Conservation (phyloP, 75 land plant species). For the Cunninghamia lanceolata region DNA sequence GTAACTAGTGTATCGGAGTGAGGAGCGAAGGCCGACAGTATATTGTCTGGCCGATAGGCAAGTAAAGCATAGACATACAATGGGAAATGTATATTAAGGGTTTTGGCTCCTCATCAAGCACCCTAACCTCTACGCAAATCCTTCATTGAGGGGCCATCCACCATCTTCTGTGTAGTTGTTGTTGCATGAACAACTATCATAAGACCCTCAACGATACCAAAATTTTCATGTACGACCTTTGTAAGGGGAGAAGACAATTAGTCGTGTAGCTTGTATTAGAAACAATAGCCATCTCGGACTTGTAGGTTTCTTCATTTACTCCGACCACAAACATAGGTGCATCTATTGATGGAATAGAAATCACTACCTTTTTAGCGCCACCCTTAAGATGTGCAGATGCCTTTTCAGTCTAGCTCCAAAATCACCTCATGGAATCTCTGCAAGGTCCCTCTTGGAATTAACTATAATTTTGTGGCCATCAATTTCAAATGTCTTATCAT, state of each 20-base stretch:
- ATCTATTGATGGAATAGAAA: constrained; percentile 95
- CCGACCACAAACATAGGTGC: constrained; percentile 99
- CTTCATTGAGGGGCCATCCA: constrained; percentile 28
- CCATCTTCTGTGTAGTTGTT: constrained; percentile 33
- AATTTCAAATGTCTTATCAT: constrained; percentile 61
- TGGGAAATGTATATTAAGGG: too few relatives aligned
- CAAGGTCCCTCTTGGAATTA: constrained; percentile 71
- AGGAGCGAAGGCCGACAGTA: too few relatives aligned
- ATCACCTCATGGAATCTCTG: constrained; percentile 92
- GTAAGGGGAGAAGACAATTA: constrained; percentile 96
- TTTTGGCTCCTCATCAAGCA: too few relatives aligned
- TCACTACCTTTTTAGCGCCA: constrained; percentile 97
- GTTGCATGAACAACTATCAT: constrained; percentile 51
- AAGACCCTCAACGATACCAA: constrained; percentile 36
- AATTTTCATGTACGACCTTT: constrained; percentile 38
- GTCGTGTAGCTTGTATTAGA: constrained; percentile 98
- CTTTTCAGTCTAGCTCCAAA: constrained; percentile 62
- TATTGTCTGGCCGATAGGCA: too few relatives aligned
- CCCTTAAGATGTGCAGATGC: constrained; percentile 89
- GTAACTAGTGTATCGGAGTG: too few relatives aligned
- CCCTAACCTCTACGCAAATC: constrained; percentile 32
- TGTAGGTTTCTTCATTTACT: constrained; percentile 76
- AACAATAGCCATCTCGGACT: constrained; percentile 77
- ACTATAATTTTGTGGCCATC: constrained; percentile 62
- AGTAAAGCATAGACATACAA: too few relatives aligned